A percentile compares a stretch with the other conserved stretches of the same genome.
phyloP scores from a whole-genome alignment of 23 red algal species.

The Gracilariopsis chorda region DNA sequence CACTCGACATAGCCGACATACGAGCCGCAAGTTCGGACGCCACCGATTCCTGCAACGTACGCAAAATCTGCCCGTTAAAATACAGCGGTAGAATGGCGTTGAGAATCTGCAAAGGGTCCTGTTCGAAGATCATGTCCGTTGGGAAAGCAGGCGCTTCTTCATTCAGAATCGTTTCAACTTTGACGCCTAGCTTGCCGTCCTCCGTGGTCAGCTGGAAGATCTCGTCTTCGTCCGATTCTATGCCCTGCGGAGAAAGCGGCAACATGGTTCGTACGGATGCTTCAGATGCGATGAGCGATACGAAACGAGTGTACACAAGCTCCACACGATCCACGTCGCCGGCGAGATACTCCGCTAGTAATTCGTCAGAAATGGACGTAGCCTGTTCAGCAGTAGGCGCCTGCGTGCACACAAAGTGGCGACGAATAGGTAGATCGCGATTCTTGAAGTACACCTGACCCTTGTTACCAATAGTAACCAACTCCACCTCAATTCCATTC shows the following conservation, averaged over 20 bases:
- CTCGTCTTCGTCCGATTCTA: slow-evolving; percentile 95
- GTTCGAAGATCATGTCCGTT: slow-evolving; percentile 99
- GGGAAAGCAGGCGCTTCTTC: slow-evolving; percentile 72
- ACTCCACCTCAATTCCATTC: slow-evolving; percentile 68
- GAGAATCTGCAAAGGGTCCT: slow-evolving; percentile 96
- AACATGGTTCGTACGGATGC: slow-evolving; percentile 92
- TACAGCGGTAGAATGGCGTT: slow-evolving; percentile 99
- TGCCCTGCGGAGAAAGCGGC: slow-evolving; percentile 82
- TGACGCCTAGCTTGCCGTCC: slow-evolving; percentile 78
- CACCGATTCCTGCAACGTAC: slow-evolving; percentile 93
- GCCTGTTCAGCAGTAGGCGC: slow-evolving; percentile 86
- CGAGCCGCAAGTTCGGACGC: slow-evolving; percentile 93
- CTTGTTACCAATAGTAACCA: slow-evolving; percentile 92
- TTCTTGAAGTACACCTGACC: slow-evolving; percentile 72
- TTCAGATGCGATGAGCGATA: slow-evolving; percentile 93
- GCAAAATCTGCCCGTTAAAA: slow-evolving; percentile 96
- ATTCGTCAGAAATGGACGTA: slow-evolving; percentile 69
- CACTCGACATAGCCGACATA: slow-evolving; percentile 96
- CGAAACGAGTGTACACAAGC: slow-evolving; percentile 96
- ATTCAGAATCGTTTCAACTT: slow-evolving; percentile 49
- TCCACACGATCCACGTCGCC: slow-evolving; percentile 98
- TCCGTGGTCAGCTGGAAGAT: slow-evolving; percentile 95
- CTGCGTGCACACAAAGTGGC: slow-evolving; percentile 68
- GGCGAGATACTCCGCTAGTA: slow-evolving; percentile 88
- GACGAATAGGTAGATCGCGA: slow-evolving; percentile 47